A percentile compares a stretch with the other conserved stretches of the same genome.
phyloP scores from a whole-genome alignment of 2,329 filamentous ascomycete genomes.

The Cercospora sesami region DNA sequence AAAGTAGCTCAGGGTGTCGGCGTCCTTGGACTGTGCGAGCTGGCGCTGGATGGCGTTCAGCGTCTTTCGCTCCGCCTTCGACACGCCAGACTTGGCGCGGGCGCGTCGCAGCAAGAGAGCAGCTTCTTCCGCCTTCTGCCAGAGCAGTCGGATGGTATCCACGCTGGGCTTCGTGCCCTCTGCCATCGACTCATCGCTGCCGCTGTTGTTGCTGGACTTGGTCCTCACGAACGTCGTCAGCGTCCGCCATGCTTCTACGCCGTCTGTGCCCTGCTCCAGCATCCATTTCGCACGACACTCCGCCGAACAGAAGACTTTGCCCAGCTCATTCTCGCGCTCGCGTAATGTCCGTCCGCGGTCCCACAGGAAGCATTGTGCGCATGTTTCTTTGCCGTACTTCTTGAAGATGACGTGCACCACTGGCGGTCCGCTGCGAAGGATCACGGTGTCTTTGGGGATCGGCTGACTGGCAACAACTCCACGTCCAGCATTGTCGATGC shows the following conservation, averaged over 20 bases:
- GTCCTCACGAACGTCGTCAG: slow-evolving; percentile 29
- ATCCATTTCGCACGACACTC: slow-evolving; percentile 43
- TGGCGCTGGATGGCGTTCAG: slow-evolving; percentile 17
- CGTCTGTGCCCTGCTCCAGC: slow-evolving; percentile 30
- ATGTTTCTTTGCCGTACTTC: slow-evolving; percentile 52
- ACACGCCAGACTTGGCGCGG: neutral
- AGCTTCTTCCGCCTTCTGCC: slow-evolving; percentile 27
- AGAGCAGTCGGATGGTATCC: slow-evolving; percentile 28
- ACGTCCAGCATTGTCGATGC: slow-evolving; percentile 47
- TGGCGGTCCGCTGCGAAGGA: slow-evolving; percentile 43
- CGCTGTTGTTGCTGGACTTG: slow-evolving; percentile 20
- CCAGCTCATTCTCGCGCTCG: slow-evolving; percentile 41
- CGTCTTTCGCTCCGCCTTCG: slow-evolving; percentile 21
- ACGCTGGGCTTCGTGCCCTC: slow-evolving; percentile 20
- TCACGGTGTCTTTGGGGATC: slow-evolving; percentile 40
- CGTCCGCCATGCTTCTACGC: slow-evolving; percentile 35
- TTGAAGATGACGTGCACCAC: slow-evolving; percentile 46
- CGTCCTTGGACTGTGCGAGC: slow-evolving; percentile 25
- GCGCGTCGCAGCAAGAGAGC: slow-evolving; percentile 17
- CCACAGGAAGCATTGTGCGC: slow-evolving; percentile 50
- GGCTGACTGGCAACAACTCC: slow-evolving; percentile 46
- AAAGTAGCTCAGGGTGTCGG: slow-evolving; percentile 46
- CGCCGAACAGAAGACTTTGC: slow-evolving; percentile 47
- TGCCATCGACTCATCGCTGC: slow-evolving; percentile 15
- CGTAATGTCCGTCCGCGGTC: slow-evolving; percentile 46